A percentile compares a stretch with the other conserved stretches of the same genome.
Evolutionary conservation across 441 rosid species (phyloP).

Genomic region (Adansonia rubrostipa): DNA sequence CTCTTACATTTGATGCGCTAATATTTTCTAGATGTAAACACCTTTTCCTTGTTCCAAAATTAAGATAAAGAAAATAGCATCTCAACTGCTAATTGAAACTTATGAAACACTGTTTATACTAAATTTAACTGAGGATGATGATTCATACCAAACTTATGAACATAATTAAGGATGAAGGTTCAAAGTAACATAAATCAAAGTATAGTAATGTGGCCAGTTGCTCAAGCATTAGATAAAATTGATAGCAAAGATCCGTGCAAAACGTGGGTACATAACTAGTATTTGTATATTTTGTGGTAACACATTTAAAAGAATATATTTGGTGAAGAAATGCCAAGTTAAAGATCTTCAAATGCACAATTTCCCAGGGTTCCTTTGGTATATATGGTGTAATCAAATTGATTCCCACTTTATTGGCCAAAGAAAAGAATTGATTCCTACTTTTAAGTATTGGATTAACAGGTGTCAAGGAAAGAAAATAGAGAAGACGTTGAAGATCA

Average conservation of each 20-base stretch:
- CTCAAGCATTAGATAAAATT: background rate
- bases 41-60: background rate
- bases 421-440: too few species aligned
- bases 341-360: background rate
- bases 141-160: background rate
- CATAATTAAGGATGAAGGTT: background rate
- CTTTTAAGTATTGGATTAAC: background rate
- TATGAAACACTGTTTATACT: background rate
- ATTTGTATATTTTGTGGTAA: background rate
- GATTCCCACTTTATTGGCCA: background rate
- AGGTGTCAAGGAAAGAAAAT: background rate
- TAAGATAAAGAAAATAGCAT: constrained; percentile 9
- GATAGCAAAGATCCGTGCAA: background rate
- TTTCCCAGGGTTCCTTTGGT: background rate
- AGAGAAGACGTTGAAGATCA: background rate
- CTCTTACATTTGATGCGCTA: background rate
- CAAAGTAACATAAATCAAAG: background rate
- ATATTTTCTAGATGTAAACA: background rate
- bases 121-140: background rate
- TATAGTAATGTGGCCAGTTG: background rate
- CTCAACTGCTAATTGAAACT: background rate
- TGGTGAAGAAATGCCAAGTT: background rate
- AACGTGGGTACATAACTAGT: background rate
- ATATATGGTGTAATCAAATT: background rate
- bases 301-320: background rate